Conservation (phyloP, 2,329 filamentous ascomycete genomes). For the Apiospora kogelbergensis region DNA sequence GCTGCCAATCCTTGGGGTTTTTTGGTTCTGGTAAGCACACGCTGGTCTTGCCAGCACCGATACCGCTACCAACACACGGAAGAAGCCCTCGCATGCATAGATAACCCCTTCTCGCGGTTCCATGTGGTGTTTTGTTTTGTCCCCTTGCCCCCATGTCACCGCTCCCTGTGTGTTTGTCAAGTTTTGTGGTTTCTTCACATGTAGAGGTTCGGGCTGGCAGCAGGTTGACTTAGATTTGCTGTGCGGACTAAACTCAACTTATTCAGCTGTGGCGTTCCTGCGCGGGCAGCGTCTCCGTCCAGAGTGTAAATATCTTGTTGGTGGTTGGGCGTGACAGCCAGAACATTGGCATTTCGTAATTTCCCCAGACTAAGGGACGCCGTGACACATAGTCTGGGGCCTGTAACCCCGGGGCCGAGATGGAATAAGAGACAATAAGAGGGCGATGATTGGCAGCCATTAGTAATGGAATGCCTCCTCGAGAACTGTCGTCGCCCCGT, state of each 20-base stretch:
- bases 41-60: conserved; percentile 8
- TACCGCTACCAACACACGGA: background rate
- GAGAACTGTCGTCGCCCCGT: background rate
- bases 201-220: background rate
- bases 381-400: background rate
- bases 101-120: background rate
- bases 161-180: background rate
- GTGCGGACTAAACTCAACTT: background rate
- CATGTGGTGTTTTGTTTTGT: background rate
- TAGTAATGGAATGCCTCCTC: background rate
- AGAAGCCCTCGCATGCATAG: background rate
- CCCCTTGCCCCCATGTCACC: background rate
- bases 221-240: background rate
- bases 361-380: background rate
- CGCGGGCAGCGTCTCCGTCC: too few species aligned
- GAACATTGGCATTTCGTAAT: background rate
- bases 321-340: background rate
- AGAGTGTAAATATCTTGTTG: background rate
- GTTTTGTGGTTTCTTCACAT: background rate
- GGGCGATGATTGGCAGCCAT: background rate
- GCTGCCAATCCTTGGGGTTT: background rate
- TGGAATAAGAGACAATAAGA: conserved; percentile 2
- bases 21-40: background rate
- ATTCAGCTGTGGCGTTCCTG: background rate
- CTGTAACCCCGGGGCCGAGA: background rate